Percentiles rank a stretch among this genome's conserved stretches.
These are phyloP conservation scores for Venturia oleaginea DNA, from an alignment of 2,329 filamentous ascomycete species.

Conservation along the genomic window DNA sequence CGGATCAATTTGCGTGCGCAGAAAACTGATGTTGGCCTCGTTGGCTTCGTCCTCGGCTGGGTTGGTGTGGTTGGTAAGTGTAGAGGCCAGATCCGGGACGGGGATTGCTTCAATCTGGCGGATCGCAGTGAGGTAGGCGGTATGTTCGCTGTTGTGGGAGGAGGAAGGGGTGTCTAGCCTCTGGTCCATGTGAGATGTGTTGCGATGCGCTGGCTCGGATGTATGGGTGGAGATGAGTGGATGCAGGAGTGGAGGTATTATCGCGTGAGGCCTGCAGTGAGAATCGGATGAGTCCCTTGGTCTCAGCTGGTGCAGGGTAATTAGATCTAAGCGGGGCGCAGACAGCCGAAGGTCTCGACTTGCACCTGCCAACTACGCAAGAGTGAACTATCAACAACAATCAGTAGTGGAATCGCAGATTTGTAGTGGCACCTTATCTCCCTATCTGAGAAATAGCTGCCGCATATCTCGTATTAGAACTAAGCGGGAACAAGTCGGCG, in stretches of 20 bases:
- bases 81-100: conserved; percentile 14
- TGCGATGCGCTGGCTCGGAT: background rate
- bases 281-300: too few relatives aligned
- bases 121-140: conserved; percentile 13
- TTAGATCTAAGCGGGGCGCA: background rate
- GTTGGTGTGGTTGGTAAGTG: conserved; percentile 11
- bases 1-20: conserved; percentile 35
- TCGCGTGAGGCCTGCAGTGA: background rate
- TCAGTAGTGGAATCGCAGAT: too few relatives aligned
- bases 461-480: too few relatives aligned
- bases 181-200: background rate
- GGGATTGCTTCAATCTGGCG: conserved; percentile 13
- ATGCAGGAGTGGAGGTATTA: background rate
- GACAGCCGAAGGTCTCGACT: too few relatives aligned
- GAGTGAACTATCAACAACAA: too few relatives aligned
- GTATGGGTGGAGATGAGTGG: background rate
- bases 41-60: conserved; percentile 37
- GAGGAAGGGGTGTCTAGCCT: background rate
- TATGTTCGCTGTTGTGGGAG: background rate
- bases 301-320: background rate
- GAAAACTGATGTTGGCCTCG: conserved; percentile 43
- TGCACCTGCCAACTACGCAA: too few relatives aligned
- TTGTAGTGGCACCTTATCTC: too few relatives aligned
- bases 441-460: too few relatives aligned
- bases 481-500: too few relatives aligned